A percentile compares a stretch with the other conserved stretches of the same genome.
phyloP scores from a whole-genome alignment of 495 filamentous ascomycete genomes.

The Podospora sp. region DNA sequence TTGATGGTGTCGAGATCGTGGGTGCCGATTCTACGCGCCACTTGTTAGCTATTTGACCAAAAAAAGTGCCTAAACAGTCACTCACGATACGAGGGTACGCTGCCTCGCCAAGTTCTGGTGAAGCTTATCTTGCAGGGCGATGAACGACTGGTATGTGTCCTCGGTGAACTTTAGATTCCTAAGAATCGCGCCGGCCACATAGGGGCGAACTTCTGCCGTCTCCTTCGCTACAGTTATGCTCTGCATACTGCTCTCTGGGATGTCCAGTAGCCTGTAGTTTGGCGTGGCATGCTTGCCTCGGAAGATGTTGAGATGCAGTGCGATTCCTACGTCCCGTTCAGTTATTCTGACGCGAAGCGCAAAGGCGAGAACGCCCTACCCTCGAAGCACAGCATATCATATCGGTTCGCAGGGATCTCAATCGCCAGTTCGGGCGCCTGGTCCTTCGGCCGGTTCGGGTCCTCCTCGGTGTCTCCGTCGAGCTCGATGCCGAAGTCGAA shows the following conservation, averaged over 20 bases:
- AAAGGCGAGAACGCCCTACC: conserved; percentile 36
- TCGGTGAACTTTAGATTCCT: conserved; percentile 89
- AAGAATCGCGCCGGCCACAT: conserved; percentile 83
- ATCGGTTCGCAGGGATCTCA: conserved; percentile 97
- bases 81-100: conserved; percentile 78
- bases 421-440: conserved; percentile 95
- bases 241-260: conserved; percentile 72
- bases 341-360: background rate
- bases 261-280: conserved; percentile 72
- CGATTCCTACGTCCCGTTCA: conserved; percentile 58
- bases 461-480: conserved; percentile 88
- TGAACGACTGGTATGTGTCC: conserved; percentile 94
- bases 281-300: conserved; percentile 70
- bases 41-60: conserved; percentile 5
- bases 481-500: conserved; percentile 99
- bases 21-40: conserved; percentile 68
- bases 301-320: conserved; percentile 95
- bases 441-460: conserved; percentile 65
- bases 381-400: conserved; percentile 98
- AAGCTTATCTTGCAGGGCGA: conserved; percentile 94
- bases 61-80: background rate
- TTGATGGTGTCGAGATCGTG: conserved; percentile 93
- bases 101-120: conserved; percentile 95
- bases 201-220: conserved; percentile 79
- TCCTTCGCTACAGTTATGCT: conserved; percentile 78